A percentile compares a stretch with the other conserved stretches of the same genome.
These are phyloP conservation scores for Saccharum officinarum DNA, from an alignment of 176 grass and related monocot species.

Conservation along the genomic window DNA sequence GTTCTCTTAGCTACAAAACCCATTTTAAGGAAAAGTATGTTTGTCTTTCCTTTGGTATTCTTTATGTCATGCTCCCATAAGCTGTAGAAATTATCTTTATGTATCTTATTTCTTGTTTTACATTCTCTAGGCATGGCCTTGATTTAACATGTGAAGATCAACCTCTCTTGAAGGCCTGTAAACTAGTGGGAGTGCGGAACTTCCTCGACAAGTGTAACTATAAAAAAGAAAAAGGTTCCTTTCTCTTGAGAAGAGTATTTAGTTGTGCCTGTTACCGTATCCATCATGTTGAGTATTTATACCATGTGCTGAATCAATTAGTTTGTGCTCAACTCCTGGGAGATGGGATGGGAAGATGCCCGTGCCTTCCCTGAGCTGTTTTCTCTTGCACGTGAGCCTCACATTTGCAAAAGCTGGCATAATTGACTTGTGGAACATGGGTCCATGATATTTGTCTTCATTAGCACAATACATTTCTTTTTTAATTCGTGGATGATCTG, in stretches of 20 bases:
- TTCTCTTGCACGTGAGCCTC: not conserved
- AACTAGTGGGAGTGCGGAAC: slow-evolving; percentile 46
- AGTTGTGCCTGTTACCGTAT: not conserved
- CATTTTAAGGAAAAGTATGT: slow-evolving; percentile 61
- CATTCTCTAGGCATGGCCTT: slow-evolving; percentile 52
- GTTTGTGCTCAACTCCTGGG: not conserved
- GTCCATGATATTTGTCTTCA: not conserved
- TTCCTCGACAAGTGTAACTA: slow-evolving; percentile 39
- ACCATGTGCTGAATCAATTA: not conserved
- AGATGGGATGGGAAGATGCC: no score
- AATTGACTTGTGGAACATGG: not conserved
- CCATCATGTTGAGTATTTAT: not conserved
- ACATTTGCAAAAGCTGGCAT: not conserved
- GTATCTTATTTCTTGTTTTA: slow-evolving; percentile 15
- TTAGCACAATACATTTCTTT: not conserved
- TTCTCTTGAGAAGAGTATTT: not conserved
- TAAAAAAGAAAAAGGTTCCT: slow-evolving; percentile 50
- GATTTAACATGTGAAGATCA: slow-evolving; percentile 50
- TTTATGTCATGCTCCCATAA: slow-evolving; percentile 17
- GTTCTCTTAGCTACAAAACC: slow-evolving; percentile 53
- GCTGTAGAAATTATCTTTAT: not conserved
- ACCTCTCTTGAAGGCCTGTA: slow-evolving; percentile 47
- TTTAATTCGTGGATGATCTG: not conserved
- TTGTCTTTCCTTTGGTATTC: slow-evolving; percentile 1
- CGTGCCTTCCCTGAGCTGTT: not conserved